Conservation (phyloP, 2,329 filamentous ascomycete species). For the Colletotrichum gloeosporioides region DNA sequence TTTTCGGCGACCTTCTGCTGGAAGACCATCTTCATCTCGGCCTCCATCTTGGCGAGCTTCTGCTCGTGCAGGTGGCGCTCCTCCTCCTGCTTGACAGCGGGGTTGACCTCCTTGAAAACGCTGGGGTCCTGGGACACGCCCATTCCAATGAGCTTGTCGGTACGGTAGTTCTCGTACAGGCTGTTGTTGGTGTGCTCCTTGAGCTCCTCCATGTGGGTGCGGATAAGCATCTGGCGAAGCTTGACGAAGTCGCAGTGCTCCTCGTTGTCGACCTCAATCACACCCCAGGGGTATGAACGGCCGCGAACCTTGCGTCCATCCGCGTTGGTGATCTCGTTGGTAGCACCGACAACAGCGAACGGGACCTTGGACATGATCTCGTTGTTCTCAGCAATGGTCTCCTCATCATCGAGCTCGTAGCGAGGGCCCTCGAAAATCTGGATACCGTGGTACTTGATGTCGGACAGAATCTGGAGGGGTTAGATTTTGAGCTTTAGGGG, state of each 20-base stretch:
- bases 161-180: conserved; percentile 99
- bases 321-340: conserved; percentile 87
- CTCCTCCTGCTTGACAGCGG: conserved; percentile 99
- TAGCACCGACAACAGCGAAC: conserved; percentile 97
- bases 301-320: conserved; percentile 96
- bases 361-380: conserved; percentile 99
- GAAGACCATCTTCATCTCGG: conserved; percentile 99
- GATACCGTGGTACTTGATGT: conserved; percentile 96
- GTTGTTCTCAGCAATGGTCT: conserved; percentile 99
- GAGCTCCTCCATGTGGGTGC: conserved; percentile 99
- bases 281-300: conserved; percentile 96
- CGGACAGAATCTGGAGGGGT: conserved; percentile 79
- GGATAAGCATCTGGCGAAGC: conserved; percentile 99
- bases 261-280: conserved; percentile 99
- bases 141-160: conserved; percentile 98
- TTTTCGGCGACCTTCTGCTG: conserved; percentile 99
- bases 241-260: conserved; percentile 99
- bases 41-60: conserved; percentile 99
- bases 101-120: conserved; percentile 99
- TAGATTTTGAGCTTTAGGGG: not conserved
- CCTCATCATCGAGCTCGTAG: conserved; percentile 98
- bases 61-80: conserved; percentile 97
- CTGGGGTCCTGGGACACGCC: conserved; percentile 97
- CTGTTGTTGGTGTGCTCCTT: conserved; percentile 99
- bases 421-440: conserved; percentile 99